Conservation (phyloP, 2,329 filamentous ascomycete species). For the Epichloe gansuensis region DNA sequence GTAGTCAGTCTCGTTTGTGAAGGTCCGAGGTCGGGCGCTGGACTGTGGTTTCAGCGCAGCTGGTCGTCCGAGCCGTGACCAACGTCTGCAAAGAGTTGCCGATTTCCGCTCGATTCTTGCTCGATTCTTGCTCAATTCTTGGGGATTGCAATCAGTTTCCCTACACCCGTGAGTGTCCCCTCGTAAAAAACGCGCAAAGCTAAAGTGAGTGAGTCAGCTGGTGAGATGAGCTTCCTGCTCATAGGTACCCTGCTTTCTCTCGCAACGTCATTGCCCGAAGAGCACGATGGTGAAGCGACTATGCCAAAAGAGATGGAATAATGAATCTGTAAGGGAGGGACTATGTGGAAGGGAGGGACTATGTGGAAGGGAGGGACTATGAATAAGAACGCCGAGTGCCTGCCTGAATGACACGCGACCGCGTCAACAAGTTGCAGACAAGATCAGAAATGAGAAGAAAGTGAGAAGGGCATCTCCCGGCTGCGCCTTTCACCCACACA, state of each 20-base stretch:
- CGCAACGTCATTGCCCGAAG: conserved; percentile 2
- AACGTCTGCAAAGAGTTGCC: not conserved
- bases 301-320: not conserved
- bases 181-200: not conserved
- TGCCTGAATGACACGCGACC: not conserved
- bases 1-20: not conserved
- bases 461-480: conserved; percentile 1
- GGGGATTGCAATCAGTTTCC: not conserved
- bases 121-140: too few species aligned
- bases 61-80: not conserved
- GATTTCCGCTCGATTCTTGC: too few species aligned
- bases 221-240: not conserved
- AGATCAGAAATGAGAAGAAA: conserved; percentile 2
- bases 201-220: not conserved
- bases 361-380: not conserved
- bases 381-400: not conserved
- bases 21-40: not conserved
- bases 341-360: too few species aligned
- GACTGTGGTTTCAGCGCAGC: not conserved
- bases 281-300: not conserved
- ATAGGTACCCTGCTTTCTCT: not conserved
- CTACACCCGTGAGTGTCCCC: not conserved
- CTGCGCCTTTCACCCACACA: not conserved
- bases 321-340: too few species aligned
- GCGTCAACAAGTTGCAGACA: conserved; percentile 1